These are phyloP conservation scores for Diaporthe vaccinii DNA, from an alignment of 2,329 filamentous ascomycete species.

Conservation along the genomic window DNA sequence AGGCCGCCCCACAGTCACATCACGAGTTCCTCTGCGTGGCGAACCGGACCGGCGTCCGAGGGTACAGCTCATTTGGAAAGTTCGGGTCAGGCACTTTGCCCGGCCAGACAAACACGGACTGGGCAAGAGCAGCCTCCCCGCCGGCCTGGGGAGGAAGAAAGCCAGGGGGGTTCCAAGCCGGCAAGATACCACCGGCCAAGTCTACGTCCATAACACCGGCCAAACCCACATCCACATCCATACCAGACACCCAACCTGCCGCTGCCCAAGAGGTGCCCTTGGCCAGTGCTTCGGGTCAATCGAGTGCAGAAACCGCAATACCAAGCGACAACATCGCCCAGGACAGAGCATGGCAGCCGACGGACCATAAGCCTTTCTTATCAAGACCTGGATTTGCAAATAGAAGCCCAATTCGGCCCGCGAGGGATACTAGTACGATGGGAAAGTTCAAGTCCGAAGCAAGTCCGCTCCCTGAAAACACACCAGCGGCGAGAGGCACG, in stretches of 20 bases:
- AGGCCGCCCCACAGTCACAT: background rate
- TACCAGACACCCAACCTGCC: background rate
- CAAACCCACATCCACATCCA: constrained; percentile 21
- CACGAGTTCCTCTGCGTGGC: background rate
- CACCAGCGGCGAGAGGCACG: background rate
- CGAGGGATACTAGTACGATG: background rate
- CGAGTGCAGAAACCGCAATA: background rate
- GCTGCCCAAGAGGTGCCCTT: too few species aligned
- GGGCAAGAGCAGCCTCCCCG: constrained; percentile 24
- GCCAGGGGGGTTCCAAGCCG: background rate
- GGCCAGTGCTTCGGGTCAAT: constrained; percentile 1
- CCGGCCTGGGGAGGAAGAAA: constrained; percentile 25
- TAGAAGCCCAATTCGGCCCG: constrained; percentile 1
- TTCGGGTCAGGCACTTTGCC: constrained; percentile 39
- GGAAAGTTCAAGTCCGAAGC: background rate
- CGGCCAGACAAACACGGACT: constrained; percentile 37
- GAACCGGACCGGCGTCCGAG: constrained; percentile 7
- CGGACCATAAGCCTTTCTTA: background rate
- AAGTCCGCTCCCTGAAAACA: background rate
- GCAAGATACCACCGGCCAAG: constrained; percentile 35
- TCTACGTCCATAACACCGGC: constrained; percentile 27
- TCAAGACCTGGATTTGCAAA: background rate
- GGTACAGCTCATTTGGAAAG: constrained; percentile 34
- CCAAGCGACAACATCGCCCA: background rate
- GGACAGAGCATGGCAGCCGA: constrained; percentile 12